Conservation (phyloP, 331 rosid genomes). For the Quercus lobata region DNA sequence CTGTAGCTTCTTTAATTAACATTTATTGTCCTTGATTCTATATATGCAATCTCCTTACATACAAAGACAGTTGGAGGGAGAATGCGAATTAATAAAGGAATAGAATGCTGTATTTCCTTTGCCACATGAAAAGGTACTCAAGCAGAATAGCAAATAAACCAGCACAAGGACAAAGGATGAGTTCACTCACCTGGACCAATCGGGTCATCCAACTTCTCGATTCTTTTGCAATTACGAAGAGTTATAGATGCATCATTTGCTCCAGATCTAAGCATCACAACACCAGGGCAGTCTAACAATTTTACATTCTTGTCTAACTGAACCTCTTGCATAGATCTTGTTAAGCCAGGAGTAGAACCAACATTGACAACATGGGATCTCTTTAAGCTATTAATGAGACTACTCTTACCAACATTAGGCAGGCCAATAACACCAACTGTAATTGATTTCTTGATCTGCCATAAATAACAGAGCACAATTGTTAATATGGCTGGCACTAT, state of each 20-base stretch:
- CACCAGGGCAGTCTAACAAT: slow-evolving; percentile 98
- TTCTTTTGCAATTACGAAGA: slow-evolving; percentile 91
- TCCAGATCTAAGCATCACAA: slow-evolving; percentile 74
- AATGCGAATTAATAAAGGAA: background rate
- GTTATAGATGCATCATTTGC: slow-evolving; percentile 74
- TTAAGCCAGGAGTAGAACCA: slow-evolving; percentile 92
- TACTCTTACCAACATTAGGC: slow-evolving; percentile 97
- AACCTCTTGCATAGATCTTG: slow-evolving; percentile 97
- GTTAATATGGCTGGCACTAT: background rate
- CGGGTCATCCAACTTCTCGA: slow-evolving; percentile 87
- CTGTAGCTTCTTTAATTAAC: background rate
- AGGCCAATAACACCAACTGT: slow-evolving; percentile 91
- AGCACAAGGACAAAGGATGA: background rate
- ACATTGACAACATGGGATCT: slow-evolving; percentile 77
- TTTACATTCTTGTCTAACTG: slow-evolving; percentile 90
- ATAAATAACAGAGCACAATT: slow-evolving; percentile 1
- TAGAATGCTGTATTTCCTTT: background rate
- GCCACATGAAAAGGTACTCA: background rate
- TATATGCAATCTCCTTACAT: background rate
- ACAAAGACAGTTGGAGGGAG: no score
- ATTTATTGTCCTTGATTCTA: background rate
- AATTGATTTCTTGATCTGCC: slow-evolving; percentile 86
- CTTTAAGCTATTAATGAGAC: slow-evolving; percentile 86
- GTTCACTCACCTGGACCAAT: slow-evolving; percentile 62
- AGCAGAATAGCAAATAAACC: background rate